phyloP scores from a whole-genome alignment of 106 monocot genomes.

The Agapanthus africanus region DNA sequence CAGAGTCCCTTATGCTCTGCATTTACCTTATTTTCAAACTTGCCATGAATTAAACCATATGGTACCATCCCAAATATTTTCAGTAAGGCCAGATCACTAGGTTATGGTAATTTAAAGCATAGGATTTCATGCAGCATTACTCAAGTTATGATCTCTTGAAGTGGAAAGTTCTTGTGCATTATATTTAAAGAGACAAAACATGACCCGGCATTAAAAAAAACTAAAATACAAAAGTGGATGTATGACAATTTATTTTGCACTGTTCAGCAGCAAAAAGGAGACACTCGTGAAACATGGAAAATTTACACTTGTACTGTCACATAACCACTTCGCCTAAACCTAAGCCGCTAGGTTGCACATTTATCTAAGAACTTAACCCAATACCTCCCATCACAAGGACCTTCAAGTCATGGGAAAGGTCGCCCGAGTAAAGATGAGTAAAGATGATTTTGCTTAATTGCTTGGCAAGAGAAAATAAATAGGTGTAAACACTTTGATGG shows the following conservation, averaged over 20 bases:
- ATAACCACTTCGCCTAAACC: no score
- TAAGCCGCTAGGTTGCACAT: no score
- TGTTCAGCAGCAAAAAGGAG: neutral
- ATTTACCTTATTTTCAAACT: neutral
- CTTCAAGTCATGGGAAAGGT: no score
- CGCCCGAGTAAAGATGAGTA: no score
- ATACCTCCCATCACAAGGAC: no score
- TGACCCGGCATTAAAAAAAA: neutral
- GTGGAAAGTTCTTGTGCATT: neutral
- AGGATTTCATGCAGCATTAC: neutral
- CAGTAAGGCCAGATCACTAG: no score
- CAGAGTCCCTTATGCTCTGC: neutral
- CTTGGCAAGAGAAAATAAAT: no score
- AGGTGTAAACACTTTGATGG: no score
- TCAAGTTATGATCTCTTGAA: neutral
- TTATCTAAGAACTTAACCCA: no score
- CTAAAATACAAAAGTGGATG: neutral
- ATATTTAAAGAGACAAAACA: neutral
- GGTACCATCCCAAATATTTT: no score
- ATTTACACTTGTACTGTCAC: neutral
- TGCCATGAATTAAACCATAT: neutral
- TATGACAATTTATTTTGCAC: no score
- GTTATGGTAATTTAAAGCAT: neutral
- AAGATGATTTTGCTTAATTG: no score
- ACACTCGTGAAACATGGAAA: neutral